phyloP scores from a whole-genome alignment of 768 basidiomycete species.

The Rhodotorula babjevae region DNA sequence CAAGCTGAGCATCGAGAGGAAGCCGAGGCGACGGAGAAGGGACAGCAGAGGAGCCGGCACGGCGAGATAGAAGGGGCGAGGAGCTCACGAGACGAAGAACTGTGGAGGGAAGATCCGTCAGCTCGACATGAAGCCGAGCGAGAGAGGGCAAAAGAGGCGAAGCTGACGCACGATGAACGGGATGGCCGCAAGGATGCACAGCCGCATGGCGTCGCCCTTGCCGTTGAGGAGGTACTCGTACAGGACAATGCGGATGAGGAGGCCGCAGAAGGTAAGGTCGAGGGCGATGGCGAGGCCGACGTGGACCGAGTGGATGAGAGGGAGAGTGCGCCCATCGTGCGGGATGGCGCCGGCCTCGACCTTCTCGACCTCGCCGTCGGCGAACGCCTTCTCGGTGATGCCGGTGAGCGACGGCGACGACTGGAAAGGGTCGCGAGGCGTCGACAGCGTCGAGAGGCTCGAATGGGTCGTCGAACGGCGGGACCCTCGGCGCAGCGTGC shows the following conservation, averaged over 20 bases:
- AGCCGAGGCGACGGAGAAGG: no score
- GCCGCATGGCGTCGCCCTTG: not conserved
- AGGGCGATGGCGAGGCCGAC: conserved; percentile 8
- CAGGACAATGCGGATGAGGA: not conserved
- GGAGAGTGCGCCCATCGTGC: not conserved
- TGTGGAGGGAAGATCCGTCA: conserved; percentile 1
- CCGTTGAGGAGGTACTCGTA: conserved; percentile 1
- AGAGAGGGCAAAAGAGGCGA: no score
- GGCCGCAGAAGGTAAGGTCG: conserved; percentile 4
- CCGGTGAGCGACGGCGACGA: not conserved
- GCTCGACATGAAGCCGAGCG: no score
- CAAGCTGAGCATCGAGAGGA: no score
- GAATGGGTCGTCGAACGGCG: not conserved
- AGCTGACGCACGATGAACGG: conserved; percentile 10
- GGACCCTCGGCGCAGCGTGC: not conserved
- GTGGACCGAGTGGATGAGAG: conserved; percentile 5
- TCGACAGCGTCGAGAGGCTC: not conserved
- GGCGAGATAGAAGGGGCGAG: no score
- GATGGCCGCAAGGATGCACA: conserved; percentile 6
- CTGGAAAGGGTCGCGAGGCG: not conserved
- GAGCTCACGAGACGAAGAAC: conserved; percentile 1
- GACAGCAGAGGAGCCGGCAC: no score
- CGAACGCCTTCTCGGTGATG: not conserved
- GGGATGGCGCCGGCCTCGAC: not conserved
- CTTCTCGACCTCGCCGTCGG: not conserved